phyloP scores from a whole-genome alignment of 2,329 filamentous ascomycete genomes.

The Dactylella cylindrospora region DNA sequence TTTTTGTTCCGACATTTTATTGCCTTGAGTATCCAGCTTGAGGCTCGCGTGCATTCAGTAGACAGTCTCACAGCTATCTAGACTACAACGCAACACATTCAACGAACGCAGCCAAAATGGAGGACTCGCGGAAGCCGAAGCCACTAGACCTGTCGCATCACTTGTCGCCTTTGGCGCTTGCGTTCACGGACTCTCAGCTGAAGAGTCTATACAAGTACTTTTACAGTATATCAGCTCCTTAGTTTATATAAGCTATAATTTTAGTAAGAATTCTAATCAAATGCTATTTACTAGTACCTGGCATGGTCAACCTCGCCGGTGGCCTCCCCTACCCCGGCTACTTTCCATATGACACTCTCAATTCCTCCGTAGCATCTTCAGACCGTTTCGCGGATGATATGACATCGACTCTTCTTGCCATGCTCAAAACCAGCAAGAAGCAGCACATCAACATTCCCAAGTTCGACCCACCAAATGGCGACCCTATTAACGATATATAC shows the following conservation, averaged over 20 bases:
- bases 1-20: neutral
- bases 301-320: constrained; percentile 65
- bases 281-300: no score
- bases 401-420: constrained; percentile 48
- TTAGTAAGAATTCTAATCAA: neutral
- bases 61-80: no score
- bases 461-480: constrained; percentile 57
- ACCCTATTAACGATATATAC: constrained; percentile 66
- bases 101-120: constrained; percentile 4
- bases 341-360: constrained; percentile 89
- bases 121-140: constrained; percentile 43
- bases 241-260: neutral
- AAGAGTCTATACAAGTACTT: constrained; percentile 82
- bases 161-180: constrained; percentile 69
- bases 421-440: constrained; percentile 48
- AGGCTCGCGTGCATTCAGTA: no score
- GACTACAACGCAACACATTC: constrained; percentile 16
- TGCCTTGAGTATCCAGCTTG: no score
- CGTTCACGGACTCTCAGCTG: constrained; percentile 65
- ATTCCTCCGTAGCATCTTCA: constrained; percentile 74
- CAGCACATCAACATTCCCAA: constrained; percentile 73
- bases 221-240: neutral
- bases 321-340: constrained; percentile 76
- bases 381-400: constrained; percentile 61
- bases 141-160: constrained; percentile 79